A percentile compares a stretch with the other conserved stretches of the same genome.
Conservation (phyloP, 192 early-diverging fungal genomes). For the Backusella psychrophila region DNA sequence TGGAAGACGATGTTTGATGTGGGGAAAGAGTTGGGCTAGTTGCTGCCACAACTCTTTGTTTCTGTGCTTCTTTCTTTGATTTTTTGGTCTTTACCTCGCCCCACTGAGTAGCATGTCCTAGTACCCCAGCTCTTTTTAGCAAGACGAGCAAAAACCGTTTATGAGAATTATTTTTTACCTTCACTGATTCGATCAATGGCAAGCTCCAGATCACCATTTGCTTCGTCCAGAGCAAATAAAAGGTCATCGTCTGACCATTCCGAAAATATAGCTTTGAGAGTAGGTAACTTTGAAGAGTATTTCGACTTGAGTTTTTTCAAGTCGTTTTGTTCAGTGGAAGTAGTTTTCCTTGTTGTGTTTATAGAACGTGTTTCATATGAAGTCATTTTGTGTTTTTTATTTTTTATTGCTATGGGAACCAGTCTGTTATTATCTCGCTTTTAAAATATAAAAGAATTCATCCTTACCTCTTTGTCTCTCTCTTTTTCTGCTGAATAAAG, state of each 20-base stretch:
- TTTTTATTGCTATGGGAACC: neutral
- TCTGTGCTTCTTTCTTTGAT: constrained; percentile 56
- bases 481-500: neutral
- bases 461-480: neutral
- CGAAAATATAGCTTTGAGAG: constrained; percentile 72
- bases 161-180: constrained; percentile 41
- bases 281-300: constrained; percentile 61
- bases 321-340: constrained; percentile 38
- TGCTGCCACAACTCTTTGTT: constrained; percentile 43
- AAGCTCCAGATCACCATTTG: constrained; percentile 79
- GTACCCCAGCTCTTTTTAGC: constrained; percentile 9
- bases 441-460: neutral
- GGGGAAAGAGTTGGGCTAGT: constrained; percentile 1
- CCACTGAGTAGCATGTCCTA: constrained; percentile 81
- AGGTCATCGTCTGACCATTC: constrained; percentile 94
- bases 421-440: neutral
- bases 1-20: neutral
- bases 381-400: constrained; percentile 23
- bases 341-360: constrained; percentile 22
- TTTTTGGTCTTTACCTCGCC: constrained; percentile 82
- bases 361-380: constrained; percentile 32
- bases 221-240: constrained; percentile 81
- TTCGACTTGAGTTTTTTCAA: constrained; percentile 65
- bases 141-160: neutral
- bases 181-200: constrained; percentile 82